Evolutionary conservation across 2,329 filamentous ascomycete species (phyloP), one percentile per base, ranked within the genome.

Genomic region (Cercospora janseana): DNA sequence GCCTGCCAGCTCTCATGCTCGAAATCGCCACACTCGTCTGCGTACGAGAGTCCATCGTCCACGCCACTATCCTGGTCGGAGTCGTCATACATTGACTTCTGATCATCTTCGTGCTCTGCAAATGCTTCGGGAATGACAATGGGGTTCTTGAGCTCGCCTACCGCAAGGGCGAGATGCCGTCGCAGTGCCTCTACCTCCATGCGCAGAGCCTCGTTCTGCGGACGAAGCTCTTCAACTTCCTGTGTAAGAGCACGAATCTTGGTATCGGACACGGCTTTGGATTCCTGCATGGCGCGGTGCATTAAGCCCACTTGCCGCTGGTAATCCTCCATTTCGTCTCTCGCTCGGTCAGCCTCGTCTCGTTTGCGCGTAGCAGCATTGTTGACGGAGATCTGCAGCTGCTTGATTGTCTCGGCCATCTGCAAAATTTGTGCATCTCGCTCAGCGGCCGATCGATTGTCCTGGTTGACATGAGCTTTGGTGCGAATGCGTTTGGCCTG

Each of bases 401-500:
- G 72, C 15, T 90, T 88, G 60, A 98, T 98, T 59, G 94, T 93
- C 65, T 95, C 92, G 7, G 89, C 86, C 93, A 98, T 97, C 64
- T 90, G 87, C 1, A 82, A 77, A 63, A 98, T 95, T 70, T 97
- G 89, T 3, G 89, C 90, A 70, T 98, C 93, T 58, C 94, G 85
- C 72, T 97, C 88, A 0, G 92, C 93, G 10, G 89, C 86, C 7
- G 88, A 92, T 60, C 96, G 85, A 62, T 90, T 87, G 70, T 96
- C 91, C 72, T 98, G 90, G 74, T 98, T 98, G 73, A 97, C 88
- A 24, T 91, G 84, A 20, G 93, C 93, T 43, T 89, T 86, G 26
- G 91, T 97, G 65, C 91, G 89, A 73, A 98, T 98, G 49, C 87
- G 86, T 76, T 98, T 98, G 54, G 93, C 93, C 71, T 97, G 92